Conservation (phyloP, 2,329 filamentous ascomycete species). For the Elsinoe perseae region DNA sequence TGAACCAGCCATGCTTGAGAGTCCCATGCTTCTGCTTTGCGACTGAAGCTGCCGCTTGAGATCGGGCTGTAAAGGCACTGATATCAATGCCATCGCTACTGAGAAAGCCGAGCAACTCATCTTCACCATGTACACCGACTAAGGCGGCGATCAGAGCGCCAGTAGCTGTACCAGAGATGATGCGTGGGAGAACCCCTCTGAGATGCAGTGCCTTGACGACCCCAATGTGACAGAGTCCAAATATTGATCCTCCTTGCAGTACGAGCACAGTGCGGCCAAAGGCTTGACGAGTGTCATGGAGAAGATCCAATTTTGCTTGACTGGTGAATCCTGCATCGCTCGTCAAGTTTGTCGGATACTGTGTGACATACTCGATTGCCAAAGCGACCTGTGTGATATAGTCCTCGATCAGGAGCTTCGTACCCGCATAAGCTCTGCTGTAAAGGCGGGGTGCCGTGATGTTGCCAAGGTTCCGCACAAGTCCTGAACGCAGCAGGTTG, state of each 20-base stretch:
- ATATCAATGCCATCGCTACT: conserved; percentile 75
- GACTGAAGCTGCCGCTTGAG: conserved; percentile 23
- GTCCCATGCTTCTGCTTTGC: conserved; percentile 19
- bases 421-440: conserved; percentile 77
- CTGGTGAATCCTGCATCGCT: conserved; percentile 47
- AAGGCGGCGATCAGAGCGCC: conserved; percentile 84
- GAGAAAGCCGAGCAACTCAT: conserved; percentile 70
- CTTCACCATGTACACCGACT: conserved; percentile 78
- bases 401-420: conserved; percentile 83
- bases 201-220: conserved; percentile 82
- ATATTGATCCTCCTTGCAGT: conserved; percentile 82
- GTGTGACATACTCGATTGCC: conserved; percentile 68
- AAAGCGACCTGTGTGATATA: conserved; percentile 80
- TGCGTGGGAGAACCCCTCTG: conserved; percentile 72
- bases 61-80: conserved; percentile 58
- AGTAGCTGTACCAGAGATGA: conserved; percentile 85
- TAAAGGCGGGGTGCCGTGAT: conserved; percentile 76
- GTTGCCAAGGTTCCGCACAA: conserved; percentile 80
- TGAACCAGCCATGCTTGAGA: conserved; percentile 33
- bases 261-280: conserved; percentile 82
- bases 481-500: conserved; percentile 68
- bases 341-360: conserved; percentile 48
- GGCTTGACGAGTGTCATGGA: conserved; percentile 79
- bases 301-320: conserved; percentile 74
- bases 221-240: conserved; percentile 81